Evolutionary conservation across 139 green algal genomes (phyloP).

Genomic region (Volvox reticuliferus): DNA sequence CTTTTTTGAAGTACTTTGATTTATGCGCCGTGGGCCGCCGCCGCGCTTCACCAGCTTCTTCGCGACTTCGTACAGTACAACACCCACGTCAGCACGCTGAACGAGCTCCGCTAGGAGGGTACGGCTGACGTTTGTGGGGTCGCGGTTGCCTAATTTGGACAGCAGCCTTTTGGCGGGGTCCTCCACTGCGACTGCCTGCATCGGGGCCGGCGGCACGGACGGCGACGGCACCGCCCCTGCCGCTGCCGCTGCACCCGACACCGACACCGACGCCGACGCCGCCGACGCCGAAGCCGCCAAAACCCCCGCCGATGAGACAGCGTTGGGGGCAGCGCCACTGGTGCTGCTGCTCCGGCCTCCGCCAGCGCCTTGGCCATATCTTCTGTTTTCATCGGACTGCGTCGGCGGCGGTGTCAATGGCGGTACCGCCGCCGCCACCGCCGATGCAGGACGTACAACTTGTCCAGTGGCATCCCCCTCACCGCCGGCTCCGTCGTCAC

Average conservation of each 20-base stretch:
- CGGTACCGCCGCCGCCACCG: neutral
- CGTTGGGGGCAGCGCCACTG: neutral
- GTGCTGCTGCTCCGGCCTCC: too few species aligned
- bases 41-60: constrained; percentile 43
- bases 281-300: neutral
- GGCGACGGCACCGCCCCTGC: neutral
- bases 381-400: neutral
- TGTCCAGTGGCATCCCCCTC: neutral
- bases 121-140: constrained; percentile 31
- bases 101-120: constrained; percentile 44
- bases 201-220: neutral
- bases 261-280: neutral
- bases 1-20: neutral
- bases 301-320: neutral
- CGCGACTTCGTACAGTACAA: constrained; percentile 46
- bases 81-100: constrained; percentile 35
- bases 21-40: constrained; percentile 35
- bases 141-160: constrained; percentile 21
- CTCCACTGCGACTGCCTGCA: neutral
- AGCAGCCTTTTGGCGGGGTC: constrained; percentile 51
- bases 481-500: neutral
- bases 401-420: neutral
- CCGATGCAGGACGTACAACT: neutral
- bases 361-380: too few species aligned
- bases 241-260: neutral